Conservation (phyloP, 352 stramenopile genomes). For the Phytophthora colocasiae region DNA sequence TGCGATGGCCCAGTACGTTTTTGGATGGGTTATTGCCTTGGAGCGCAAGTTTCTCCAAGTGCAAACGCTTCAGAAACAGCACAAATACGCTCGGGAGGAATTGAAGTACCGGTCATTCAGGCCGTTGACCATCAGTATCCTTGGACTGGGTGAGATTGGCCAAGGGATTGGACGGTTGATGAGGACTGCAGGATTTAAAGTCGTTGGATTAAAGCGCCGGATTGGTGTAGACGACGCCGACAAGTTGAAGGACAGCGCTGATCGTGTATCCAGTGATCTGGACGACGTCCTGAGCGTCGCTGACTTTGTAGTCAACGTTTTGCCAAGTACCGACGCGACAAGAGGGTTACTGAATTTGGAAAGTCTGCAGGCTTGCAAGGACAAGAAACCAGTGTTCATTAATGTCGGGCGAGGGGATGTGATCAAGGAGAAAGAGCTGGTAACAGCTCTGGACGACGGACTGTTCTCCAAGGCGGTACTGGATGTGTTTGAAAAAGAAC, state of each 20-base stretch:
- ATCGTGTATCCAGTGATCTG: slow-evolving; percentile 57
- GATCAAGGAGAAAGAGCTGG: slow-evolving; percentile 68
- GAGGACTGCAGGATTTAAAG: slow-evolving; percentile 59
- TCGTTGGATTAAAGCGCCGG: slow-evolving; percentile 74
- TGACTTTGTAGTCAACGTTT: slow-evolving; percentile 87
- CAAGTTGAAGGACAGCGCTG: slow-evolving; percentile 23
- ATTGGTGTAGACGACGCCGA: slow-evolving; percentile 18
- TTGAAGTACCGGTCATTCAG: slow-evolving; percentile 44
- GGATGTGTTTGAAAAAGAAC: slow-evolving; percentile 67
- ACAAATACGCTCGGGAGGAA: slow-evolving; percentile 33
- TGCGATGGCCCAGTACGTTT: slow-evolving; percentile 59
- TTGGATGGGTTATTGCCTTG: slow-evolving; percentile 46
- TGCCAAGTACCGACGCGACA: slow-evolving; percentile 89
- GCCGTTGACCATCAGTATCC: slow-evolving; percentile 55
- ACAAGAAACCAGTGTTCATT: slow-evolving; percentile 82
- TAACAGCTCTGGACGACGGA: slow-evolving; percentile 67
- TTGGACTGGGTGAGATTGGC: slow-evolving; percentile 70
- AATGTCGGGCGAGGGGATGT: slow-evolving; percentile 91
- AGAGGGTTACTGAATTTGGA: slow-evolving; percentile 58
- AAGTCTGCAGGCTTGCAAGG: slow-evolving; percentile 48
- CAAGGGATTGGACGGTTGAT: slow-evolving; percentile 59
- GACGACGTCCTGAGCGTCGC: slow-evolving; percentile 50
- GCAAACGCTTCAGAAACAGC: slow-evolving; percentile 34
- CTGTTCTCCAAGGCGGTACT: slow-evolving; percentile 71
- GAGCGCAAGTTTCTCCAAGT: slow-evolving; percentile 58